Evolutionary conservation across 1,139 yeast species (phyloP).

Genomic region (Hyphopichia wangnamkhiaoensis): DNA sequence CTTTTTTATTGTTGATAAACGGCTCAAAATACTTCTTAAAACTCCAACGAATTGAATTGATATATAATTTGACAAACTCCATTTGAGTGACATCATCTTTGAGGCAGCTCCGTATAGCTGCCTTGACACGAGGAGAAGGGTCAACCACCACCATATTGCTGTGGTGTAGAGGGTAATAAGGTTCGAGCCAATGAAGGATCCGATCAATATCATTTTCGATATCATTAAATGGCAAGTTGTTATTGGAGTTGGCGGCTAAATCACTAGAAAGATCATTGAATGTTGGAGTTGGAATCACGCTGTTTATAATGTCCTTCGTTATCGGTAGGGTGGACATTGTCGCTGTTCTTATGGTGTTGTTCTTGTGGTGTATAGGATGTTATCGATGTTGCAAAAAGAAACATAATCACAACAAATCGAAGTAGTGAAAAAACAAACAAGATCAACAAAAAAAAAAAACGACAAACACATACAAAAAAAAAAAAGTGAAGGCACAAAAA

Average conservation of each 20-base stretch:
- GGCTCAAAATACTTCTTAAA: slow-evolving; percentile 9
- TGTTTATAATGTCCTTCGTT: slow-evolving; percentile 10
- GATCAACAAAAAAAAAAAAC: neutral
- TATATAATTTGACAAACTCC: slow-evolving; percentile 37
- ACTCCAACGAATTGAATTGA: slow-evolving; percentile 27
- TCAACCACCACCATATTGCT: slow-evolving; percentile 16
- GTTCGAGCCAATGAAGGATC: slow-evolving; percentile 41
- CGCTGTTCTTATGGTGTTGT: no score
- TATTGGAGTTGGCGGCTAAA: slow-evolving; percentile 14
- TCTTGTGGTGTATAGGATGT: no score
- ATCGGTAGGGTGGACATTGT: slow-evolving; percentile 9
- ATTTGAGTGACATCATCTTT: slow-evolving; percentile 35
- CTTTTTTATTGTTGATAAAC: slow-evolving; percentile 4
- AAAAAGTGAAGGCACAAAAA: no score
- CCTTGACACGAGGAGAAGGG: slow-evolving; percentile 37
- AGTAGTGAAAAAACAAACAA: neutral
- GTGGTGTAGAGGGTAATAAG: slow-evolving; percentile 24
- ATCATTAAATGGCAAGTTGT: slow-evolving; percentile 19
- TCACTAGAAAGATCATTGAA: slow-evolving; percentile 26
- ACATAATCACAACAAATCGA: neutral
- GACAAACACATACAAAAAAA: neutral
- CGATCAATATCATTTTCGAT: slow-evolving; percentile 45
- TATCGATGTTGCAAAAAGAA: neutral
- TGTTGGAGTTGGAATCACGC: slow-evolving; percentile 20
- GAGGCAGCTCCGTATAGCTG: slow-evolving; percentile 41